Base-by-base conservation (phyloP, 164 flowering plant genomes). In the Kalanchoe fedtschenkoi region DNA sequence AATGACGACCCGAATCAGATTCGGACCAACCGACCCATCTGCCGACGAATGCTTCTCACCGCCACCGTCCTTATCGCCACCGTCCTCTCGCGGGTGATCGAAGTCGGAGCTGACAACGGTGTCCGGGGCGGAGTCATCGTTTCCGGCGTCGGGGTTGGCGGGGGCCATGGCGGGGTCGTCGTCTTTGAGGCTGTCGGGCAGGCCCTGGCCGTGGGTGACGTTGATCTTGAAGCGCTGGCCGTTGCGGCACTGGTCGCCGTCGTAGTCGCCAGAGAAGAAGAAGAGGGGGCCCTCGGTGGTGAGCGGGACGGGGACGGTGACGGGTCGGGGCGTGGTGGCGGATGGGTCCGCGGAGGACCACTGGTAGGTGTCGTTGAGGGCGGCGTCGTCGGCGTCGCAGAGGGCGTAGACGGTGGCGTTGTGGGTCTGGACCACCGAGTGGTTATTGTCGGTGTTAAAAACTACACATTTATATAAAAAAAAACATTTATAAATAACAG, bases 361-460 rank as follows among this genome's bases (percentile, higher is more conserved):
- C 60, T 80, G 66, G 13, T 43, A 59, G 17, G 89, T 85, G 66
- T 88, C 96, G 34, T 74, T 83, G 1, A 70, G 80, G n/a, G 67
- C 66, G 17, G 86, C 76, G 34, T 82, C 64, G 19, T 71, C 69
- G 47, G 65, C 78, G 64, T 90, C 89, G 24, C 98, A 93, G 6
- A 33, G 67, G 32, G 74, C 81, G 82, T 90, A 93, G 16, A 88
- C 87, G 17, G 89, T 82, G 67, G 75, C 47, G 57, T 89, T 89
- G 77, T 86, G 83, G 1, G 96, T 88, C 66, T 83, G 95, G 53
- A 90, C 70, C 0, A 93, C 83, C 1, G 98, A 79, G 32, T 93
- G 98, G 64, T 93, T 93, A 60, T 32, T 88, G 61, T 93, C 87
- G 0, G 96, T 84, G 77, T 90, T 84, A 78, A 93, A 93, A 65